Base-by-base conservation (phyloP, 2,329 filamentous ascomycete species). In the Fusarium foetens region DNA sequence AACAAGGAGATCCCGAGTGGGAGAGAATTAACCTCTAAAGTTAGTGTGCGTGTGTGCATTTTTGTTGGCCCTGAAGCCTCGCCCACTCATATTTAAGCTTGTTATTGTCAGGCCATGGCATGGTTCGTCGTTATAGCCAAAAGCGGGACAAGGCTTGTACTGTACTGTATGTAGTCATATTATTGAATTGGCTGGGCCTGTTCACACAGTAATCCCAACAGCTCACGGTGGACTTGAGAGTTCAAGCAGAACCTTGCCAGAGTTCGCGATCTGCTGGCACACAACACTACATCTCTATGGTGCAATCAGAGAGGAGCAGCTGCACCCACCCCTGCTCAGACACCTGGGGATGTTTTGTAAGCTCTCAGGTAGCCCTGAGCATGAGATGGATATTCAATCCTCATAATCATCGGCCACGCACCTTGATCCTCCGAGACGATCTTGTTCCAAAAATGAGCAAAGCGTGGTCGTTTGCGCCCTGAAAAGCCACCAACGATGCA, bases 401-500 rank as follows among this genome's bases (percentile, higher is more conserved):
- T 42, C 49, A 42, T 27, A 31, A 33, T 38, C 29, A 29, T 25
- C 25, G 45, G 13, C 36, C 23, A 25, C 48, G 31, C 36, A 51
- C 54, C 53, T 36, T 46, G 8, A 57, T 42, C 21, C 13, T 31
- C 31, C 19, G 43, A 46, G 43, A 17, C 31, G 46, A 58, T 69
- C 60, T 55, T 42, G 58, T 55, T 65, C 23, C 14, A 48, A 52
- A 57, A 38, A 29, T 25, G 43, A 67, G 57, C 35, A 60, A 58
- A 60, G 36, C 23, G 41, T 33, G 39, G 42, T 45, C 62, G 57
- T 57, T 48, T 54, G 42, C 39, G 27, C 23, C 58, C 38, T 51
- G 52, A 43, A 38, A 53, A 69, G 33, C 53, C 66, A 68, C 70
- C 66, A 68, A 68, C 54, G 13, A 68, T 36, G 41, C 31, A 35